Evolutionary conservation across 352 stramenopile genomes (phyloP).

Genomic region (Phytophthora colocasiae): DNA sequence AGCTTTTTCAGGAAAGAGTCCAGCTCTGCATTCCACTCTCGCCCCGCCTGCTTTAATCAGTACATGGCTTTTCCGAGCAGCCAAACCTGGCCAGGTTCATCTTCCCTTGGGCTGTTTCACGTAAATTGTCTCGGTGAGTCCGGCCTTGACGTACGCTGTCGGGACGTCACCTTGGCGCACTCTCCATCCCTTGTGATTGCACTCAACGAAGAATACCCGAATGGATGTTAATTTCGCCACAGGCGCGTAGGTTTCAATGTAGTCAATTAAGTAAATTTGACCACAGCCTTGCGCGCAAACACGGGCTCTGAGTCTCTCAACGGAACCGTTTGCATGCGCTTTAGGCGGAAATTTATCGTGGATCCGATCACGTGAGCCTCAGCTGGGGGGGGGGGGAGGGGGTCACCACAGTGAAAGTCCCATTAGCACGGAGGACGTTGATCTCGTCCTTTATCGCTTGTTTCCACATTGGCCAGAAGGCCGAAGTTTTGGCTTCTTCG

Average conservation of each 20-base stretch:
- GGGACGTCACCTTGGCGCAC: conserved; percentile 2
- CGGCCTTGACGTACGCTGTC: conserved; percentile 6
- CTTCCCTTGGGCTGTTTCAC: conserved; percentile 9
- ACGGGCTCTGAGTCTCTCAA: conserved; percentile 8
- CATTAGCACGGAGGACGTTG: background rate
- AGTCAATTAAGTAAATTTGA: conserved; percentile 9
- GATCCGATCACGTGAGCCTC: background rate
- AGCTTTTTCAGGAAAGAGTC: background rate
- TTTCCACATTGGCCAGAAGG: no score
- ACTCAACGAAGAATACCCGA: conserved; percentile 8
- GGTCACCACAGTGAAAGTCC: background rate
- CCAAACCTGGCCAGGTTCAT: conserved; percentile 7
- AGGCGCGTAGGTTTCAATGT: conserved; percentile 7
- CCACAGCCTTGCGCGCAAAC: background rate
- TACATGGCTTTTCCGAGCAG: conserved; percentile 7
- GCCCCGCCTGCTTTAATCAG: conserved; percentile 6
- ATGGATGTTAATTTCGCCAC: conserved; percentile 1
- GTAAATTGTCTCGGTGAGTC: background rate
- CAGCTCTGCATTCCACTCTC: conserved; percentile 9
- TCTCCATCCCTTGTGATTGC: background rate
- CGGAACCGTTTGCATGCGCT: conserved; percentile 10
- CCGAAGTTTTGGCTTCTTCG: no score
- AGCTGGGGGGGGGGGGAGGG: no score
- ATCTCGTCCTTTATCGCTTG: no score
- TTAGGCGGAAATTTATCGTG: background rate